phyloP scores from a whole-genome alignment of 2,329 filamentous ascomycete species.

The Botrytis paeoniae region DNA sequence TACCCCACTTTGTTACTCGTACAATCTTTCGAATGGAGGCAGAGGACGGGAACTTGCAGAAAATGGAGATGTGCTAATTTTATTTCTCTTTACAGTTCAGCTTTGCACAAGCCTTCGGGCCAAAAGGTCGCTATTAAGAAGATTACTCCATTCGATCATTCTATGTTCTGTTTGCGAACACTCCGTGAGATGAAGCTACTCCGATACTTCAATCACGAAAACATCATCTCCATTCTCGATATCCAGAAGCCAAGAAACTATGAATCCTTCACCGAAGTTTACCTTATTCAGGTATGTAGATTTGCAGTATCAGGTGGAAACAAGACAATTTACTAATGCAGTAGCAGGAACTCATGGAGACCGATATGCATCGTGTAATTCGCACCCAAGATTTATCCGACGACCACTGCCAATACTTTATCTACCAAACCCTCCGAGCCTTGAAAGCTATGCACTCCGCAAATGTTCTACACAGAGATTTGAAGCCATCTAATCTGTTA shows the following conservation, averaged over 20 bases:
- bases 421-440: constrained; percentile 96
- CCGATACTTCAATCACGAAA: constrained; percentile 99
- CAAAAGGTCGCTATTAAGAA: constrained; percentile 99
- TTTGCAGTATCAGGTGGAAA: neutral
- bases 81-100: constrained; percentile 60
- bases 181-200: constrained; percentile 98
- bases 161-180: constrained; percentile 96
- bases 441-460: constrained; percentile 99
- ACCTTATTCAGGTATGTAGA: constrained; percentile 82
- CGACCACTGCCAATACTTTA: constrained; percentile 99
- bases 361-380: constrained; percentile 98
- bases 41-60: neutral
- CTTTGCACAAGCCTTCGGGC: constrained; percentile 94
- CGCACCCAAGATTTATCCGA: constrained; percentile 97
- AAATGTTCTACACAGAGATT: constrained; percentile 93
- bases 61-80: constrained; percentile 1
- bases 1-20: constrained; percentile 8
- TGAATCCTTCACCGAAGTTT: constrained; percentile 95
- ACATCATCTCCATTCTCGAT: constrained; percentile 98
- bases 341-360: constrained; percentile 91
- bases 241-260: constrained; percentile 98
- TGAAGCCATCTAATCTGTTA: constrained; percentile 95
- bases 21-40: neutral
- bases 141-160: constrained; percentile 98
- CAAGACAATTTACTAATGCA: constrained; percentile 22